Evolutionary conservation across 1,284 basidiomycete genomes (phyloP), one percentile per base, ranked within the genome.

Genomic region (Fistulina hepatica): DNA sequence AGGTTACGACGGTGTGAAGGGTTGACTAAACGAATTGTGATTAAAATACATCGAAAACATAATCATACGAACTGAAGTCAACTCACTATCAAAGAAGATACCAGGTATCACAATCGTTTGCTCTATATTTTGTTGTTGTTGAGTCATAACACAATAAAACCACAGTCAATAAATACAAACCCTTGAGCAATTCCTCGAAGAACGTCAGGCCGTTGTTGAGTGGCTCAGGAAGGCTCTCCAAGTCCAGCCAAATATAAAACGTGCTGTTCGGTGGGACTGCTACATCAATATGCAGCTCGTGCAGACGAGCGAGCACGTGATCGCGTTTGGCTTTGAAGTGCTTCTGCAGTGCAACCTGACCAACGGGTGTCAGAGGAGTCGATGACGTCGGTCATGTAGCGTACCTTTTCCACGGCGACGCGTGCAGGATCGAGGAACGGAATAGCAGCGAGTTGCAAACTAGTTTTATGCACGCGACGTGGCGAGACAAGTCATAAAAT

Each of bases 251-350:
- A 56, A 94, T 80, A 59, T 92, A 90, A 59, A 92, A 92, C 7
- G 88, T 90, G 44, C 78, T 80, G 32, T 61, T 67, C 11, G 81
- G 89, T 30, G 79, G 81, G 42, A 86, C 63, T 23, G 71, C 65
- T 33, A 93, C 84, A 39, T 81, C 75, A 11, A 94, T 65, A 21
- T 77, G 80, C 48, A 95, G 73, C 26, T 75, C 65, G 40, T 75
- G 73, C 42, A 97, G 74, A n/a, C 93, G 74, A 39, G 69, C 61
- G 21, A 97, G 73, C 21, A 94, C 83, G 48, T 93, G 81, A 57
- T 97, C 86, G 25, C 93, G 76, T 63, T 97, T 97, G 48, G 63
- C 64, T 56, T 90, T 81, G 72, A 97, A 97, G 57, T 91, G 88
- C 50, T 67, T 78, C 58, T 92, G 89, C 21, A 92, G 70, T 2